A percentile compares a stretch with the other conserved stretches of the same genome.
These are phyloP conservation scores for Capsicum chinense DNA, from an alignment of 257 asterid species.

Conservation along the genomic window DNA sequence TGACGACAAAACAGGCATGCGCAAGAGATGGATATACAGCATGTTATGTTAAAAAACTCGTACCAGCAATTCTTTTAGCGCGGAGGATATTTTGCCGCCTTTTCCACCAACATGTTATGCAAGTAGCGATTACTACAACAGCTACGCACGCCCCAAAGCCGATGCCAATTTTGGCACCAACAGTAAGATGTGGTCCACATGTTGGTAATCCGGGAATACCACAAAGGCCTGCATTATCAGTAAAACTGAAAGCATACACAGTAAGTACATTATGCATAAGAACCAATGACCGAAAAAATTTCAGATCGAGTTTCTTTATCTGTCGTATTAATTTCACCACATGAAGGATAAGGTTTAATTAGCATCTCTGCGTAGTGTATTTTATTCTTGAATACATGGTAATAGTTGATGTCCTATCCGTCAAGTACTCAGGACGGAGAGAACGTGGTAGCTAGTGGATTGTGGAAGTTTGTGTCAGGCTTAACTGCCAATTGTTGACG, in stretches of 20 bases:
- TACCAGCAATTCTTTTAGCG: conserved; percentile 86
- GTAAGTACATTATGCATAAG: not conserved
- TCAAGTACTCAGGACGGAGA: too few relatives aligned
- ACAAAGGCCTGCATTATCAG: conserved; percentile 94
- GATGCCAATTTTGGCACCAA: conserved; percentile 75
- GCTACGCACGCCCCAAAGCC: conserved; percentile 62
- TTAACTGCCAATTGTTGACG: too few relatives aligned
- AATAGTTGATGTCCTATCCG: not conserved
- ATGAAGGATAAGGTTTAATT: not conserved
- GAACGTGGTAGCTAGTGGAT: too few relatives aligned
- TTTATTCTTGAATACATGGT: not conserved
- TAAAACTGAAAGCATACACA: conserved; percentile 66
- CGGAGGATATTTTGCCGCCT: conserved; percentile 89
- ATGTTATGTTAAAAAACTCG: conserved; percentile 18
- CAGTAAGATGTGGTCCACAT: conserved; percentile 83
- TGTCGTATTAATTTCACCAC: not conserved
- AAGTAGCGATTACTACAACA: conserved; percentile 59
- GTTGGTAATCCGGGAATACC: conserved; percentile 88
- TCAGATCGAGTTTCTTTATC: too few relatives aligned
- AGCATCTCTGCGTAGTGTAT: not conserved
- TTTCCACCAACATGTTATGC: conserved; percentile 93
- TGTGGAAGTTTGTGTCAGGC: too few relatives aligned
- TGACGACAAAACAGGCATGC: not conserved
- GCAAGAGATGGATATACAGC: not conserved
- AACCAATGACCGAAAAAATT: too few relatives aligned